Percentiles rank a stretch among this genome's conserved stretches.
phyloP scores from a whole-genome alignment of 306 rosid species.

The Prunus persica region DNA sequence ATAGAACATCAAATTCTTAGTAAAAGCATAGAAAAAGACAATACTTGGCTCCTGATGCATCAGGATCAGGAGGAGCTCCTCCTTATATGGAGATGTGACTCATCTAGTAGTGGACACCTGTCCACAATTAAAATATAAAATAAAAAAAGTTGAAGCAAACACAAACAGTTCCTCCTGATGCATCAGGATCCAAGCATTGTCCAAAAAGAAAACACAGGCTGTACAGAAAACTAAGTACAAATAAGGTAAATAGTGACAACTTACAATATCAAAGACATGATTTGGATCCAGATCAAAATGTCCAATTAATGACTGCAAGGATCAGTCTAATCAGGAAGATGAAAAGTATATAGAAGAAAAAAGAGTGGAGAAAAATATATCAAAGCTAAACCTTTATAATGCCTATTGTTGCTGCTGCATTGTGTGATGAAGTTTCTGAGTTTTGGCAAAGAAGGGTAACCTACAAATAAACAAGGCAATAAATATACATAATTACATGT shows the following conservation, averaged over 20 bases:
- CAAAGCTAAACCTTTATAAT: constrained; percentile 74
- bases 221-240: not conserved
- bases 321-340: constrained; percentile 24
- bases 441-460: constrained; percentile 88
- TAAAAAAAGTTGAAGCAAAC: not conserved
- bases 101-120: not conserved
- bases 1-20: not conserved
- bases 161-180: not conserved
- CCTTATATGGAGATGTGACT: not conserved
- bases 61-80: not conserved
- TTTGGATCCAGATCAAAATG: constrained; percentile 98
- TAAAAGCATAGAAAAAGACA: constrained; percentile 9
- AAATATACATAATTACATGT: constrained; percentile 22
- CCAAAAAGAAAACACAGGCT: not conserved
- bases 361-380: constrained; percentile 22
- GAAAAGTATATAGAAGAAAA: constrained; percentile 15
- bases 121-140: not conserved
- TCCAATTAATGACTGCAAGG: constrained; percentile 94
- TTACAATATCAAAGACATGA: constrained; percentile 95
- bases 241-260: constrained; percentile 25
- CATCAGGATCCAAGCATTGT: not conserved
- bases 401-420: constrained; percentile 77
- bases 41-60: constrained; percentile 9
- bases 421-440: constrained; percentile 53
- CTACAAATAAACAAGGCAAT: constrained; percentile 36